phyloP scores from a whole-genome alignment of 1,139 yeast genomes.

The Lodderomyces beijingensis region DNA sequence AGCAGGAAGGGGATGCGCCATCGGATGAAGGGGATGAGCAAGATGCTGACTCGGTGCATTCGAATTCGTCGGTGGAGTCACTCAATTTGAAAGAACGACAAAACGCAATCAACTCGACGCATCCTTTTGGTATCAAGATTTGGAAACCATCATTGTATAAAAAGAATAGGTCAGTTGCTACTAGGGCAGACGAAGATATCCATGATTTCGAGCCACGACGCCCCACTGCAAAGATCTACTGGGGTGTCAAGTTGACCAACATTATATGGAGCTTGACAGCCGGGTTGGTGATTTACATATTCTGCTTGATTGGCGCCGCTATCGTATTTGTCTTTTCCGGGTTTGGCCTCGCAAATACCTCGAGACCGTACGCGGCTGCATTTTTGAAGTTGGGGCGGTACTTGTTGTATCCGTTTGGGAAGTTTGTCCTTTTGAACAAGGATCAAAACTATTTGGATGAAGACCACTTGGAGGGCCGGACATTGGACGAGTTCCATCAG shows the following conservation, averaged over 20 bases:
- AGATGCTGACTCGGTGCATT: constrained; percentile 34
- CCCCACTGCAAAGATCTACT: constrained; percentile 46
- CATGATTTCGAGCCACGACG: constrained; percentile 65
- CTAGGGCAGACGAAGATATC: constrained; percentile 89
- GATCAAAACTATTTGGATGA: constrained; percentile 82
- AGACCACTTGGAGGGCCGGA: constrained; percentile 85
- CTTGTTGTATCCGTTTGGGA: constrained; percentile 83
- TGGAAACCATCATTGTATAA: constrained; percentile 98
- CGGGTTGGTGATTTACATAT: constrained; percentile 55
- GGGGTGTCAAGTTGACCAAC: constrained; percentile 70
- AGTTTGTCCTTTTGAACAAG: constrained; percentile 70
- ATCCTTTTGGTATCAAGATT: constrained; percentile 95
- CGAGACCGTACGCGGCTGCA: constrained; percentile 55
- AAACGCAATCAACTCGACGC: constrained; percentile 92
- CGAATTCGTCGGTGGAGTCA: constrained; percentile 65
- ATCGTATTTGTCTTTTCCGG: constrained; percentile 46
- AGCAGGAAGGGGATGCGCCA: not conserved
- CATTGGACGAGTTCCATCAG: constrained; percentile 76
- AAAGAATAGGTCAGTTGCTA: constrained; percentile 85
- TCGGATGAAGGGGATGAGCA: constrained; percentile 15
- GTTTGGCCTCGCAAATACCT: constrained; percentile 32
- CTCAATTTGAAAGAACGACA: constrained; percentile 91
- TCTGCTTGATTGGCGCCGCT: constrained; percentile 49
- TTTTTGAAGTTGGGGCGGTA: constrained; percentile 64
- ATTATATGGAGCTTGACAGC: constrained; percentile 69